A percentile compares a stretch with the other conserved stretches of the same genome.
phyloP scores from a whole-genome alignment of 371 early-diverging fungal species.

The Capniomyces stellatus region DNA sequence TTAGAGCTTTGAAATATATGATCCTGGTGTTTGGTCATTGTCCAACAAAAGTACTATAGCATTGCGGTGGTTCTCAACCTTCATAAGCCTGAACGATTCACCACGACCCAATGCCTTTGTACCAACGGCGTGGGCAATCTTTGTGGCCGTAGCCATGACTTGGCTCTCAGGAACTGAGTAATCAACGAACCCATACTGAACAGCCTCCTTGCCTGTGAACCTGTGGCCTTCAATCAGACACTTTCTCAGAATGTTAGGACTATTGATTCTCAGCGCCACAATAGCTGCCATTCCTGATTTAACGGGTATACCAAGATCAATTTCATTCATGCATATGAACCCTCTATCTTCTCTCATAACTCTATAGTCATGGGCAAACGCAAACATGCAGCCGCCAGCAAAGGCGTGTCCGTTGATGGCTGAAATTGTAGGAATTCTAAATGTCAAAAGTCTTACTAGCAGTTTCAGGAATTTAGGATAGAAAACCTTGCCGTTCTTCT shows the following conservation, averaged over 20 bases:
- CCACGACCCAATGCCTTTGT: constrained; percentile 13
- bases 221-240: constrained; percentile 46
- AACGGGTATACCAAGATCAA: constrained; percentile 50
- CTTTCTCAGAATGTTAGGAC: constrained; percentile 33
- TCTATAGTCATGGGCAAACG: constrained; percentile 56
- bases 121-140: constrained; percentile 26
- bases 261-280: constrained; percentile 34
- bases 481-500: constrained; percentile 15
- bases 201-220: constrained; percentile 40
- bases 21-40: constrained; percentile 13
- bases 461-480: constrained; percentile 30
- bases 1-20: constrained; percentile 21
- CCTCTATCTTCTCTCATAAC: constrained; percentile 68
- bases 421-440: constrained; percentile 64
- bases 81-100: constrained; percentile 15
- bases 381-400: constrained; percentile 49
- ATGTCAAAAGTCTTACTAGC: constrained; percentile 36
- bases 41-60: constrained; percentile 14
- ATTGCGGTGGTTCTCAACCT: constrained; percentile 22
- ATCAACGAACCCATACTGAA: constrained; percentile 43
- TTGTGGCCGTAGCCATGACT: constrained; percentile 28
- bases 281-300: constrained; percentile 56
- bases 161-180: constrained; percentile 28
- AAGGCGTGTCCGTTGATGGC: constrained; percentile 71
- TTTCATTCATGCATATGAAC: constrained; percentile 47